phyloP scores from a whole-genome alignment of 225 moss, liverwort and hornwort genomes.

The Marchantia paleacea region DNA sequence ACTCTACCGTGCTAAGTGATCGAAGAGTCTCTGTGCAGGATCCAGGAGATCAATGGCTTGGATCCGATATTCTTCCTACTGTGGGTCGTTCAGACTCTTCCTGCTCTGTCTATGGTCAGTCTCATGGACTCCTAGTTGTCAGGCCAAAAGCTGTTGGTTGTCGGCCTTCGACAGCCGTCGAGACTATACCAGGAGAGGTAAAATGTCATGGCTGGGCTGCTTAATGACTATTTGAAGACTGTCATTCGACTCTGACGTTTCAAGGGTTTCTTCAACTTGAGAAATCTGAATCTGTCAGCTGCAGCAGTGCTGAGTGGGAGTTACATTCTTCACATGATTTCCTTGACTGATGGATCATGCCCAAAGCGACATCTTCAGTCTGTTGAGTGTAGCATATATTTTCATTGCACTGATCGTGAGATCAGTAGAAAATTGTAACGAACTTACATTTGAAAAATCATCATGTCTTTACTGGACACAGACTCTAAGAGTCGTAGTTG shows the following conservation, averaged over 20 bases:
- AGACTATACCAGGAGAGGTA: constrained; percentile 2
- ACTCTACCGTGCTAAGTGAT: not conserved
- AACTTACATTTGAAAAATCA: not conserved
- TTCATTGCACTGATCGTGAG: not conserved
- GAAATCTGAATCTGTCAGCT: not conserved
- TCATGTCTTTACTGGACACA: no score
- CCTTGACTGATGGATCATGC: not conserved
- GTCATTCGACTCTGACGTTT: not conserved
- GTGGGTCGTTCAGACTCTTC: not conserved
- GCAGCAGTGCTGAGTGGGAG: not conserved
- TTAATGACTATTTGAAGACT: not conserved
- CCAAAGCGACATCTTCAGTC: not conserved
- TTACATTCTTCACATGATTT: not conserved
- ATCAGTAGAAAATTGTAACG: not conserved
- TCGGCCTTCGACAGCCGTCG: not conserved
- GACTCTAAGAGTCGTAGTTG: no score
- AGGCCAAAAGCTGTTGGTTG: not conserved
- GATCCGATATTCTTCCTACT: constrained; percentile 12
- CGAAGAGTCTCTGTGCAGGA: constrained; percentile 20
- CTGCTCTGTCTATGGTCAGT: not conserved
- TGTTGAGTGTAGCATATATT: not conserved
- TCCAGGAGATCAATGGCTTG: constrained; percentile 20
- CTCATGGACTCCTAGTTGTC: not conserved
- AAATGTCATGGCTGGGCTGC: not conserved
- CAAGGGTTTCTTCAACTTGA: not conserved